These are phyloP conservation scores for Aspergillus taichungensis DNA, from an alignment of 495 filamentous ascomycete genomes.

Conservation along the genomic window DNA sequence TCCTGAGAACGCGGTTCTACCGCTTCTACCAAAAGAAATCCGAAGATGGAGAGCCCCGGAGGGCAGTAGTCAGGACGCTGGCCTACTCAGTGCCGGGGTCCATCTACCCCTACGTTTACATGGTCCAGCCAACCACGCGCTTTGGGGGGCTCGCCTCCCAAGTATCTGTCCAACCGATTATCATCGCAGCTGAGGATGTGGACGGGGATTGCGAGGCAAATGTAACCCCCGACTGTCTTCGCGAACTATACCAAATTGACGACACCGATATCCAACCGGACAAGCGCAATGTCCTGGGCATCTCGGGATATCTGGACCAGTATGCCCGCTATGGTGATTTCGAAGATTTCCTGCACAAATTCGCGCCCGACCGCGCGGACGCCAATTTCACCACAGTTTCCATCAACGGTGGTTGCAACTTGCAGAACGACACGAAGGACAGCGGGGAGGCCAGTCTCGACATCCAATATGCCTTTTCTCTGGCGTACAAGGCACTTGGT, in stretches of 20 bases:
- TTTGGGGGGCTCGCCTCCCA: slow-evolving; percentile 35
- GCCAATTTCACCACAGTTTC: slow-evolving; percentile 55
- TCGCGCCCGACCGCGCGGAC: slow-evolving; percentile 39
- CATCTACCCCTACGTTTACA: slow-evolving; percentile 35
- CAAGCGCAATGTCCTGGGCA: slow-evolving; percentile 44
- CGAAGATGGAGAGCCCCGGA: slow-evolving; percentile 1
- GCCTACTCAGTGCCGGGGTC: slow-evolving; percentile 49
- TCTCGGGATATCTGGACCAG: slow-evolving; percentile 63
- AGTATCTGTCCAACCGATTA: slow-evolving; percentile 14
- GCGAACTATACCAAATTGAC: slow-evolving; percentile 48
- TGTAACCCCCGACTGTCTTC: slow-evolving; percentile 52
- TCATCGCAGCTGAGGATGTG: slow-evolving; percentile 17
- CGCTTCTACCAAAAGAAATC: slow-evolving; percentile 35
- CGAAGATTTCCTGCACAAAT: slow-evolving; percentile 39
- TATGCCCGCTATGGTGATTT: slow-evolving; percentile 54
- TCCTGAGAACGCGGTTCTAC: slow-evolving; percentile 48
- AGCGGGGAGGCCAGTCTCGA: slow-evolving; percentile 62
- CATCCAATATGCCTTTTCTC: slow-evolving; percentile 56
- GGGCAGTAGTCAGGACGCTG: slow-evolving; percentile 42
- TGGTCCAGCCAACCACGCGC: slow-evolving; percentile 49
- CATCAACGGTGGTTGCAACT: slow-evolving; percentile 51
- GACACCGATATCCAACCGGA: slow-evolving; percentile 32
- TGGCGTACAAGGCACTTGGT: slow-evolving; percentile 50
- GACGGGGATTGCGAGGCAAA: slow-evolving; percentile 34
- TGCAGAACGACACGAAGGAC: slow-evolving; percentile 26